Conservation (phyloP, 2,329 filamentous ascomycete genomes). For the Talaromyces sp. region DNA sequence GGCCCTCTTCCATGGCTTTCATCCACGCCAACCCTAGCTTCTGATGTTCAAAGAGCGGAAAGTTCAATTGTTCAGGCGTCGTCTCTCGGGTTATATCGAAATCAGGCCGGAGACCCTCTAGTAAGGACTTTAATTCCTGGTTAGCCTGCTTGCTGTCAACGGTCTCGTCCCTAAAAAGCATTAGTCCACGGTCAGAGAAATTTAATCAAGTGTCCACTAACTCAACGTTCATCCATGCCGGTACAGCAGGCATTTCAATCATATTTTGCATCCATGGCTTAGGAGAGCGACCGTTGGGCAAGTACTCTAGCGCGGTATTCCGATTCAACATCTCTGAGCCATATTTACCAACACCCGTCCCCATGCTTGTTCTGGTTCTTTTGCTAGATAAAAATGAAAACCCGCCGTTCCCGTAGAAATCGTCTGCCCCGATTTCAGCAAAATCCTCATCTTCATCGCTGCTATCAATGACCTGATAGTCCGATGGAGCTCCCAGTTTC, state of each 20-base stretch:
- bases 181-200: slow-evolving; percentile 11
- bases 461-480: slow-evolving; percentile 19
- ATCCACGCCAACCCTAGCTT: slow-evolving; percentile 75
- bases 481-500: too few species aligned
- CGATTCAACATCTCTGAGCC: background rate
- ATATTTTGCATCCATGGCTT: background rate
- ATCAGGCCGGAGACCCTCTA: slow-evolving; percentile 72
- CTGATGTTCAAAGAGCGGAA: slow-evolving; percentile 75
- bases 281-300: background rate
- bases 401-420: slow-evolving; percentile 5
- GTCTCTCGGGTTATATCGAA: slow-evolving; percentile 63
- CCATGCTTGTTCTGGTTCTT: background rate
- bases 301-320: background rate
- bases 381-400: background rate
- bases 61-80: slow-evolving; percentile 66
- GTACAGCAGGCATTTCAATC: background rate
- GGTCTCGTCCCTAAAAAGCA: slow-evolving; percentile 22
- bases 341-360: background rate
- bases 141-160: slow-evolving; percentile 51
- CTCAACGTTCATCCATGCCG: background rate
- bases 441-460: slow-evolving; percentile 31
- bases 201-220: background rate
- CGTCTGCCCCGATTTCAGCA: slow-evolving; percentile 26
- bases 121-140: slow-evolving; percentile 66
- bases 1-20: slow-evolving; percentile 67